phyloP scores from a whole-genome alignment of 179 eudicot species.

The Drosera spatulata region DNA sequence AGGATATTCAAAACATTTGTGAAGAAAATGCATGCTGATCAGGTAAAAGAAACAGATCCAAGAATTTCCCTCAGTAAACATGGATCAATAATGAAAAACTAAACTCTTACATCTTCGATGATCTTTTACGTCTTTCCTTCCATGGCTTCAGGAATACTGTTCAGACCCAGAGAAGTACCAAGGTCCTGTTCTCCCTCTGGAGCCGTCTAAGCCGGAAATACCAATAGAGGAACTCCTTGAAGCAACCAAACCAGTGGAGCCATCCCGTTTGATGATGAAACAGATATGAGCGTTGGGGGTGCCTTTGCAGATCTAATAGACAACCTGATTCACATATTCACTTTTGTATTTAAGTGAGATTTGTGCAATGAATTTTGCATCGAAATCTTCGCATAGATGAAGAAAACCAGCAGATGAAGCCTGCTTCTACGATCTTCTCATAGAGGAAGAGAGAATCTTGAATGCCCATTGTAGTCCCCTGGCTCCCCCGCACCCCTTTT shows the following conservation, averaged over 20 bases:
- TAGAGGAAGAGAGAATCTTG: too few relatives aligned
- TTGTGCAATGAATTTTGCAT: too few relatives aligned
- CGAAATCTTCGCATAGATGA: too few relatives aligned
- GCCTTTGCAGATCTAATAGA: constrained; percentile 11
- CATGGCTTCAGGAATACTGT: constrained; percentile 32
- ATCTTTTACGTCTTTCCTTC: background rate
- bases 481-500: too few relatives aligned
- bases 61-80: background rate
- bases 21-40: constrained; percentile 77
- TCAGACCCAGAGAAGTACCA: constrained; percentile 36
- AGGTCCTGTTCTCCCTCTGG: constrained; percentile 25
- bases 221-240: constrained; percentile 46
- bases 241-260: constrained; percentile 49
- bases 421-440: too few relatives aligned
- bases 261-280: constrained; percentile 54
- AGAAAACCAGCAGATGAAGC: too few relatives aligned
- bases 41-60: constrained; percentile 19
- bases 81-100: background rate
- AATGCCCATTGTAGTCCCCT: too few relatives aligned
- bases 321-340: constrained; percentile 1
- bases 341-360: constrained; percentile 3
- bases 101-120: background rate
- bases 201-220: constrained; percentile 50
- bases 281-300: constrained; percentile 68
- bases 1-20: constrained; percentile 51